phyloP scores from a whole-genome alignment of 768 basidiomycete genomes.

The Amanita fuliginea region DNA sequence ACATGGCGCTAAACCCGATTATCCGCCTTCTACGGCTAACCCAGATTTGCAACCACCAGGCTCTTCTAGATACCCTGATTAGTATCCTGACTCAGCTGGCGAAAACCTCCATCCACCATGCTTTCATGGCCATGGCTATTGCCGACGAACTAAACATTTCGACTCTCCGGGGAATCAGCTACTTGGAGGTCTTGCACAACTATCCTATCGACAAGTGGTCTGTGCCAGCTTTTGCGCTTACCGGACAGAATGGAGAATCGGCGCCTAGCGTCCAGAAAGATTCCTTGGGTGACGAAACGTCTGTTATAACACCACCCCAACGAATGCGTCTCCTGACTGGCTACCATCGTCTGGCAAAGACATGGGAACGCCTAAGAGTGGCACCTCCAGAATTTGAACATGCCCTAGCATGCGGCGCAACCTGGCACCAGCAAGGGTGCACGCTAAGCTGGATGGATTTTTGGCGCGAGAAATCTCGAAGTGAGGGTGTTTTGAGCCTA shows the following conservation, averaged over 20 bases:
- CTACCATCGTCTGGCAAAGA: conserved; percentile 53
- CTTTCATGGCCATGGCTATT: conserved; percentile 63
- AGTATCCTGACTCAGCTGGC: conserved; percentile 48
- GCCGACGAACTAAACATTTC: conserved; percentile 60
- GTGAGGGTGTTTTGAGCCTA: conserved; percentile 46
- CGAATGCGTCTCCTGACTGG: conserved; percentile 58
- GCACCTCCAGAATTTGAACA: conserved; percentile 56
- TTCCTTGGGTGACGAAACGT: not conserved
- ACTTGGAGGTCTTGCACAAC: conserved; percentile 66
- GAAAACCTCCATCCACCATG: conserved; percentile 50
- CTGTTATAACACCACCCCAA: conserved; percentile 38
- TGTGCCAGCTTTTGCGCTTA: conserved; percentile 17
- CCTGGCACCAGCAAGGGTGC: conserved; percentile 66
- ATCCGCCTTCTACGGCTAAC: conserved; percentile 56
- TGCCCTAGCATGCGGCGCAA: conserved; percentile 47
- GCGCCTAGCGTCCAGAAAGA: not conserved
- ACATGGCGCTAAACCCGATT: conserved; percentile 26
- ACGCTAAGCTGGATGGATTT: conserved; percentile 68
- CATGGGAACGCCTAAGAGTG: conserved; percentile 55
- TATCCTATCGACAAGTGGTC: conserved; percentile 31
- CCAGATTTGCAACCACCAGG: conserved; percentile 53
- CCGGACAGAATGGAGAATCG: not conserved
- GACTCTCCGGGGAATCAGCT: conserved; percentile 50
- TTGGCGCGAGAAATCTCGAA: conserved; percentile 66
- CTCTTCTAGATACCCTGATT: conserved; percentile 50